Evolutionary conservation across 176 grass and related monocot species (phyloP).

Genomic region (Dactylis glomerata): DNA sequence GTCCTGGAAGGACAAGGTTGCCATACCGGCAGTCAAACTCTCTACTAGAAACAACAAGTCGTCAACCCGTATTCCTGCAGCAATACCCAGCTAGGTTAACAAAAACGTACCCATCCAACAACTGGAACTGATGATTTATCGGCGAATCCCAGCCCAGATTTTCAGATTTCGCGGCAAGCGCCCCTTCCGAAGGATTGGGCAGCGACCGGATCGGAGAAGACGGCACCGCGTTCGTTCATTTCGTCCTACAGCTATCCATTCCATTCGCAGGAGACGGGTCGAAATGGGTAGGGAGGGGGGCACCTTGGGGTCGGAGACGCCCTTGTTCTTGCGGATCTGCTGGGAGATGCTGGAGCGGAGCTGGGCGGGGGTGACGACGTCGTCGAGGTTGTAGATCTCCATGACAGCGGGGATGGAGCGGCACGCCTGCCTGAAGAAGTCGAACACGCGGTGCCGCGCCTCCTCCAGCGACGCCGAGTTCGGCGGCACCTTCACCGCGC

Average conservation of each 20-base stretch:
- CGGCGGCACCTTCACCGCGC: constrained; percentile 73
- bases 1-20: neutral
- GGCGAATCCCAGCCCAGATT: neutral
- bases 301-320: constrained; percentile 70
- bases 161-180: neutral
- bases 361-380: constrained; percentile 74
- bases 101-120: neutral
- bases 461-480: constrained; percentile 75
- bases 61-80: neutral
- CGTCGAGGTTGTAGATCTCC: constrained; percentile 91
- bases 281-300: neutral
- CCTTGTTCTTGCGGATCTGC: constrained; percentile 71
- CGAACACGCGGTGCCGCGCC: constrained; percentile 71
- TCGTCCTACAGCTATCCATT: neutral
- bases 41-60: neutral
- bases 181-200: neutral
- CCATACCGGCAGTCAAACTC: neutral
- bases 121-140: neutral
- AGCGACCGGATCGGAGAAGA: neutral
- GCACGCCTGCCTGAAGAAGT: constrained; percentile 92
- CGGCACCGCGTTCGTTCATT: neutral
- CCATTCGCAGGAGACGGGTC: neutral
- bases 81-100: constrained; percentile 10
- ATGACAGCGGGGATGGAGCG: constrained; percentile 74
- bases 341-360: constrained; percentile 74